A percentile compares a stretch with the other conserved stretches of the same genome.
These are phyloP conservation scores for Rutstroemia sydowiana DNA, from an alignment of 2,329 filamentous ascomycete species.

Conservation along the genomic window DNA sequence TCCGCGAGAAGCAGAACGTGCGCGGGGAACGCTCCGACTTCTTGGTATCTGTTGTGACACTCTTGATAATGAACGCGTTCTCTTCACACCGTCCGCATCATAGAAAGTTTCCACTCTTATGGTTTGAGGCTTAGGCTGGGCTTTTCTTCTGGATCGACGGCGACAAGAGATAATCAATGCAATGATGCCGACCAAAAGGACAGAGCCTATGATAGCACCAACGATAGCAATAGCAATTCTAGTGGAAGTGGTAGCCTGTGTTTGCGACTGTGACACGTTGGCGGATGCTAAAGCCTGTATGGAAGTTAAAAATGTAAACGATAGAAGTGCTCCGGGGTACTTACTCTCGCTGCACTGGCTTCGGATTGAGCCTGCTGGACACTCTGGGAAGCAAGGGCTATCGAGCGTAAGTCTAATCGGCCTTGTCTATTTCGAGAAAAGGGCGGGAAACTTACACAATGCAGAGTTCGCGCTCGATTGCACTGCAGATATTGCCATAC, in stretches of 20 bases:
- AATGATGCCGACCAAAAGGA: not conserved
- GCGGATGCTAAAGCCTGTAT: not conserved
- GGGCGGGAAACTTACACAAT: not conserved
- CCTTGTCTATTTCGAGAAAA: not conserved
- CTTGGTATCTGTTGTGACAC: too few relatives aligned
- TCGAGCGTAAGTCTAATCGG: not conserved
- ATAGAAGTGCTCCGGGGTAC: not conserved
- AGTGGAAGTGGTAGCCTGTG: not conserved
- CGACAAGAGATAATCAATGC: not conserved
- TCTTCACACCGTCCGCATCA: too few relatives aligned
- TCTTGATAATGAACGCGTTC: too few relatives aligned
- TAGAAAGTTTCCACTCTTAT: too few relatives aligned
- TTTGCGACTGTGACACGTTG: not conserved
- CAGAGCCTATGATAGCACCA: not conserved
- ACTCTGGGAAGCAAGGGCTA: not conserved
- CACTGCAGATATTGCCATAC: not conserved
- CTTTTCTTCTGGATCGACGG: not conserved
- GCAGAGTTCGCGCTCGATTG: not conserved
- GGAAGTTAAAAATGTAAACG: not conserved
- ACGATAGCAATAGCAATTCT: not conserved
- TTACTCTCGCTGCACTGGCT: not conserved
- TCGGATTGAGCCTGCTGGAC: not conserved
- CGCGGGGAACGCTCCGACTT: too few relatives aligned
- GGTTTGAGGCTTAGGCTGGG: too few relatives aligned
- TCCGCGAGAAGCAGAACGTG: too few relatives aligned